Conservation (phyloP, 2,329 filamentous ascomycete genomes). For the Thermomyces lanuginosus region DNA sequence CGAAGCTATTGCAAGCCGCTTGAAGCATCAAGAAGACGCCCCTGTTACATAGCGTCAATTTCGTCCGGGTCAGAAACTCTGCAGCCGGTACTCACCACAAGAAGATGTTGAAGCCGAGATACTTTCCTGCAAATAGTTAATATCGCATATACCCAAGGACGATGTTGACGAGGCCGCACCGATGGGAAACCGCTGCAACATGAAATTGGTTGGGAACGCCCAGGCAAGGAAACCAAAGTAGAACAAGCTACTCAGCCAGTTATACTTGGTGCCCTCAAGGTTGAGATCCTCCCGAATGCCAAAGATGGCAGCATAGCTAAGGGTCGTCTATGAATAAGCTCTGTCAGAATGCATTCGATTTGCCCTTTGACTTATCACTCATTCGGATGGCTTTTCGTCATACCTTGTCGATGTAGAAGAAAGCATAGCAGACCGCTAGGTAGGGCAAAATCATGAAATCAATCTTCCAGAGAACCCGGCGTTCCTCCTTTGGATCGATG, state of each 20-base stretch:
- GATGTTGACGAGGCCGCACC: slow-evolving; percentile 14
- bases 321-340: slow-evolving; percentile 30
- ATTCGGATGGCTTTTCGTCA: neutral
- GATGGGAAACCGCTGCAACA: slow-evolving; percentile 37
- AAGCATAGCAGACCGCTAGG: slow-evolving; percentile 37
- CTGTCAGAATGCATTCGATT: neutral
- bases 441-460: slow-evolving; percentile 45
- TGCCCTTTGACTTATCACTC: too few relatives aligned
- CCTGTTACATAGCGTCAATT: too few relatives aligned
- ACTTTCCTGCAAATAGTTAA: slow-evolving; percentile 24
- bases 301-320: slow-evolving; percentile 50
- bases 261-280: slow-evolving; percentile 43
- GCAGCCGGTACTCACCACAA: slow-evolving; percentile 34
- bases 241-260: slow-evolving; percentile 39
- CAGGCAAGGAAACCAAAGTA: slow-evolving; percentile 41
- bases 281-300: slow-evolving; percentile 43
- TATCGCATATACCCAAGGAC: neutral
- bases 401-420: slow-evolving; percentile 35
- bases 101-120: slow-evolving; percentile 42
- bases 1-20: slow-evolving; percentile 39
- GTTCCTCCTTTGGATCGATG: slow-evolving; percentile 32
- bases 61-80: too few relatives aligned
- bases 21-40: slow-evolving; percentile 37
- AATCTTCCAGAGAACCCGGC: slow-evolving; percentile 37
- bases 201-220: slow-evolving; percentile 39